Percentiles rank a stretch among this genome's conserved stretches.
These are phyloP conservation scores for Wickerhamiella hasegawae DNA, from an alignment of 805 yeast genomes.

Conservation along the genomic window DNA sequence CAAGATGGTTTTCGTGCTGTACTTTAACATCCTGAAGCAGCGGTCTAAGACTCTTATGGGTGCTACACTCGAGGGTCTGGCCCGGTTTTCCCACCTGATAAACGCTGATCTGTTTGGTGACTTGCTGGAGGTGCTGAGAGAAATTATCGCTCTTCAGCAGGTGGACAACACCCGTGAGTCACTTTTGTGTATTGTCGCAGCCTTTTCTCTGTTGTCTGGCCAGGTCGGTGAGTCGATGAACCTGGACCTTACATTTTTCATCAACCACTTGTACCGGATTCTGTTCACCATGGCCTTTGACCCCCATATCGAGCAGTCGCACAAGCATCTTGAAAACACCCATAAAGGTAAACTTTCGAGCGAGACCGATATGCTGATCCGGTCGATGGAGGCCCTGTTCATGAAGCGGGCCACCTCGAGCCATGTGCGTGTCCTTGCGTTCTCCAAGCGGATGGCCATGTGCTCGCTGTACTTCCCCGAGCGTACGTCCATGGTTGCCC, in stretches of 20 bases:
- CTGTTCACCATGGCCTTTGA: slow-evolving; percentile 57
- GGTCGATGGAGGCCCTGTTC: slow-evolving; percentile 66
- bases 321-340: slow-evolving; percentile 60
- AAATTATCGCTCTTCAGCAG: slow-evolving; percentile 43
- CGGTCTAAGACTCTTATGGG: slow-evolving; percentile 57
- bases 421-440: slow-evolving; percentile 30
- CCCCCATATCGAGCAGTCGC: slow-evolving; percentile 73
- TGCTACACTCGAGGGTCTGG: slow-evolving; percentile 77
- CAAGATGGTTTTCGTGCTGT: slow-evolving; percentile 52
- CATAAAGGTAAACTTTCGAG: slow-evolving; percentile 65
- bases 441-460: slow-evolving; percentile 64
- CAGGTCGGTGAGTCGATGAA: slow-evolving; percentile 48
- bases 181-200: slow-evolving; percentile 70
- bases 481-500: slow-evolving; percentile 61
- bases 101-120: slow-evolving; percentile 89
- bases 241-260: slow-evolving; percentile 68
- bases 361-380: slow-evolving; percentile 66
- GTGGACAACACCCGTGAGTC: slow-evolving; percentile 45
- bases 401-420: slow-evolving; percentile 34
- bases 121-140: slow-evolving; percentile 74
- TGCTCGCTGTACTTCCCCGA: slow-evolving; percentile 67
- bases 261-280: slow-evolving; percentile 55
- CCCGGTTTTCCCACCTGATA: slow-evolving; percentile 81
- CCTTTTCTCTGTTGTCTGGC: slow-evolving; percentile 70
- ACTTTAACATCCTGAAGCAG: slow-evolving; percentile 58